These are phyloP conservation scores for Aspergillus homomorphus DNA, from an alignment of 495 filamentous ascomycete species.

Conservation along the genomic window DNA sequence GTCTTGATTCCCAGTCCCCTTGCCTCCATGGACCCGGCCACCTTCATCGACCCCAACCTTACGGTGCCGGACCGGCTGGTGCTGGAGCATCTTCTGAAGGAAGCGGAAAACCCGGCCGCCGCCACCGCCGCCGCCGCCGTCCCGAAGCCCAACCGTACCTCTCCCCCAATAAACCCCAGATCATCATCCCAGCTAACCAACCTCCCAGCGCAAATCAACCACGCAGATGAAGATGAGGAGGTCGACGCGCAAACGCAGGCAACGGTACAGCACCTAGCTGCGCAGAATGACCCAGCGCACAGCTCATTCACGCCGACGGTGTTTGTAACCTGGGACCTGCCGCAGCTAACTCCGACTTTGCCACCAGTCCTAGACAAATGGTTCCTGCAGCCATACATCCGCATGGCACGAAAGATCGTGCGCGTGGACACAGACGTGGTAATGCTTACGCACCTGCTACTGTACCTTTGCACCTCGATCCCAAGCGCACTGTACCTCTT, in stretches of 20 bases:
- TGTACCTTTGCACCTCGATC: constrained; percentile 66
- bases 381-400: constrained; percentile 55
- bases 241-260: background rate
- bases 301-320: constrained; percentile 53
- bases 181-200: background rate
- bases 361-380: constrained; percentile 39
- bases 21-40: constrained; percentile 30
- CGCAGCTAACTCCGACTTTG: constrained; percentile 32
- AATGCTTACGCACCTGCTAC: constrained; percentile 70
- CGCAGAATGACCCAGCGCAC: constrained; percentile 50
- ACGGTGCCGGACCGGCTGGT: constrained; percentile 49
- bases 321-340: constrained; percentile 49
- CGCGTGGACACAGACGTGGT: constrained; percentile 66
- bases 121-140: background rate
- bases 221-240: too few species aligned
- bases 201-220: too few species aligned
- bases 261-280: constrained; percentile 29
- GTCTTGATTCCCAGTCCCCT: background rate
- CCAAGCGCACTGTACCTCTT: constrained; percentile 65
- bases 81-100: constrained; percentile 43
- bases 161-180: constrained; percentile 50
- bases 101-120: constrained; percentile 19
- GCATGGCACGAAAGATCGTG: constrained; percentile 51
- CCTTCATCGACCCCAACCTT: constrained; percentile 47
- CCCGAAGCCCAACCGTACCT: constrained; percentile 9